Evolutionary conservation across 2,329 filamentous ascomycete genomes (phyloP).

Genomic region (Hyphodiscus sp.): DNA sequence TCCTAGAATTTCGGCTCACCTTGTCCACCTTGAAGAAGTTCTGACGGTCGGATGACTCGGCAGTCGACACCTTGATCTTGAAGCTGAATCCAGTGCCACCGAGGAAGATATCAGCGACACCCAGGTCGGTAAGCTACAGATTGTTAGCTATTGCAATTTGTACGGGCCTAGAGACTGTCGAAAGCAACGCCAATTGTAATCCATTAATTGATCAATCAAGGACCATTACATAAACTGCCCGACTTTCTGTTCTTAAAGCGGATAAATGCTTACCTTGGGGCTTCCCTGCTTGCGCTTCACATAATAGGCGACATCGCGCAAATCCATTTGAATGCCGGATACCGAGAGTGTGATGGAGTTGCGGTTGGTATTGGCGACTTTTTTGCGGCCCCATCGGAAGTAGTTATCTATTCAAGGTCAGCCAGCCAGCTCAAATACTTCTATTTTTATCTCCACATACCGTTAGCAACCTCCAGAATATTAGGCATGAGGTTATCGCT

Average conservation of each 20-base stretch:
- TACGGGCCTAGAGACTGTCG: too few relatives aligned
- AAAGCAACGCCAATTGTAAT: too few relatives aligned
- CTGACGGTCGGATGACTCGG: constrained; percentile 65
- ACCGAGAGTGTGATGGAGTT: constrained; percentile 78
- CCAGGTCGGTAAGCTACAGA: constrained; percentile 64
- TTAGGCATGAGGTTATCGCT: constrained; percentile 97
- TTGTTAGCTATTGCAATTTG: too few relatives aligned
- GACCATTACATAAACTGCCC: too few relatives aligned
- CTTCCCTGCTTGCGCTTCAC: constrained; percentile 94
- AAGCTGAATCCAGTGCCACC: constrained; percentile 85
- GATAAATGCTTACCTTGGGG: constrained; percentile 43
- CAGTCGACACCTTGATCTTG: constrained; percentile 80
- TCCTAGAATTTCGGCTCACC: constrained; percentile 4
- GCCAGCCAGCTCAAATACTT: neutral
- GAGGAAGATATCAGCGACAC: constrained; percentile 82
- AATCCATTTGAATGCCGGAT: constrained; percentile 86
- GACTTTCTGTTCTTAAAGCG: too few relatives aligned
- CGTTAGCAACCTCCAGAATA: constrained; percentile 76
- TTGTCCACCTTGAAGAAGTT: constrained; percentile 95
- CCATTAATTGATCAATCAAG: too few relatives aligned
- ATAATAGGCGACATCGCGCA: constrained; percentile 88
- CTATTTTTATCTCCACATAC: constrained; percentile 7
- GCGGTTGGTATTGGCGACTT: constrained; percentile 70
- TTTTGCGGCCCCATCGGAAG: constrained; percentile 91
- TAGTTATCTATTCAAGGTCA: constrained; percentile 58